Evolutionary conservation across 116 monocot species (phyloP).

Genomic region (Phalaenopsis hybrid): DNA sequence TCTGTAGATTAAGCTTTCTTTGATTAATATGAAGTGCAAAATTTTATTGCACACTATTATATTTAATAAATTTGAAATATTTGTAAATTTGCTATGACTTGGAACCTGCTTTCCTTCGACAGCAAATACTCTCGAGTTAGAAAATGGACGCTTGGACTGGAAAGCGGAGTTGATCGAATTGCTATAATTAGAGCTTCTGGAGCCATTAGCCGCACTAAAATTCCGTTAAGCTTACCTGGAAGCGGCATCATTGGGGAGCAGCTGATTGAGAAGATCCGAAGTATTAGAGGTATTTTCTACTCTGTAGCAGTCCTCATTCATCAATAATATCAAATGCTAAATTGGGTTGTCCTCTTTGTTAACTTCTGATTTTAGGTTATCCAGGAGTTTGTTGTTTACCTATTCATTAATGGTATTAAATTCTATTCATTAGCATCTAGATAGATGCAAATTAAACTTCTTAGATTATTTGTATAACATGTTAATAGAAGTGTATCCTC

Average conservation of each 20-base stretch:
- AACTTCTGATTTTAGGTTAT: not conserved
- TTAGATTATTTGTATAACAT: not conserved
- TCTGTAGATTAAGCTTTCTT: not conserved
- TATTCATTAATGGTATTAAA: not conserved
- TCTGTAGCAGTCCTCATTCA: not conserved
- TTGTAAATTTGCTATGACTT: constrained; percentile 1
- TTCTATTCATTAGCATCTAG: not conserved
- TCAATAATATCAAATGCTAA: not conserved
- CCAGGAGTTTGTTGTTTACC: not conserved
- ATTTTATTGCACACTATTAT: not conserved
- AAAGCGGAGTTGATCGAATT: constrained; percentile 55
- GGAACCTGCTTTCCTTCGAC: constrained; percentile 6
- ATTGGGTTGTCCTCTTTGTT: not conserved
- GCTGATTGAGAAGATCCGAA: constrained; percentile 82
- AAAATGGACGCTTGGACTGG: constrained; percentile 81
- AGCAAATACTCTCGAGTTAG: constrained; percentile 84
- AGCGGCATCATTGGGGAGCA: constrained; percentile 70
- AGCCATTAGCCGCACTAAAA: constrained; percentile 60
- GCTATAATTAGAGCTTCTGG: constrained; percentile 91
- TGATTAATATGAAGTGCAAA: not conserved
- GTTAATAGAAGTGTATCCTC: not conserved
- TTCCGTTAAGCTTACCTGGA: constrained; percentile 50
- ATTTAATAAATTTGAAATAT: not conserved
- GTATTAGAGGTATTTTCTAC: constrained; percentile 45
- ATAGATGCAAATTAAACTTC: not conserved